Conservation (phyloP, 129 eudicot genomes). For the Daucus carota region DNA sequence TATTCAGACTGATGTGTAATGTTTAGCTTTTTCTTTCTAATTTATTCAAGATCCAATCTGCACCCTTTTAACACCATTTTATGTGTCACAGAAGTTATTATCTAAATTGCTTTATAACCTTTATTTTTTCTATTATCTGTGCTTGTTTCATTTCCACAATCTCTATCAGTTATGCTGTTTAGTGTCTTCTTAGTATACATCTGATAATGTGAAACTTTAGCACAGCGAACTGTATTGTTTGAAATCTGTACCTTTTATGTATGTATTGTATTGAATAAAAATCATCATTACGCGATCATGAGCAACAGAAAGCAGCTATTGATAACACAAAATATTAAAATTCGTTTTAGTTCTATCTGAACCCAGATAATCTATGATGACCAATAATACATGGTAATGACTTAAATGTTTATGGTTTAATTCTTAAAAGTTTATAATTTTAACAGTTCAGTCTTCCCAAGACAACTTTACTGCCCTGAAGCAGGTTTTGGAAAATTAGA, state of each 20-base stretch:
- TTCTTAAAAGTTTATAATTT: slow-evolving; percentile 9
- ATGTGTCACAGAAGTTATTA: neutral
- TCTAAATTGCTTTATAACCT: neutral
- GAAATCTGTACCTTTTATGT: neutral
- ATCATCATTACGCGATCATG: neutral
- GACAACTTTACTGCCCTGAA: slow-evolving; percentile 34
- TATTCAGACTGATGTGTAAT: slow-evolving; percentile 1
- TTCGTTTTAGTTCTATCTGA: no score
- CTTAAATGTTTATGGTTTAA: slow-evolving; percentile 1
- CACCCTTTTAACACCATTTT: neutral
- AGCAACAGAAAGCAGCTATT: neutral
- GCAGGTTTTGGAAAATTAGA: slow-evolving; percentile 32
- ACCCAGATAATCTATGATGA: no score
- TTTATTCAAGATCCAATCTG: neutral
- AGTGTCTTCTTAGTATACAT: neutral
- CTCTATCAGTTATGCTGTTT: neutral
- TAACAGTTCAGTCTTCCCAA: slow-evolving; percentile 30
- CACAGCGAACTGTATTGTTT: neutral
- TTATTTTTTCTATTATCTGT: neutral
- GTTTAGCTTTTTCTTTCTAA: neutral
- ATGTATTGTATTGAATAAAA: neutral
- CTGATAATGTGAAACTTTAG: neutral
- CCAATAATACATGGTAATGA: neutral
- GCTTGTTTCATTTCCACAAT: neutral
- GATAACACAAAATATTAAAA: neutral